Base-by-base conservation (phyloP, 345 rosid species). In the Boechera stricta region DNA sequence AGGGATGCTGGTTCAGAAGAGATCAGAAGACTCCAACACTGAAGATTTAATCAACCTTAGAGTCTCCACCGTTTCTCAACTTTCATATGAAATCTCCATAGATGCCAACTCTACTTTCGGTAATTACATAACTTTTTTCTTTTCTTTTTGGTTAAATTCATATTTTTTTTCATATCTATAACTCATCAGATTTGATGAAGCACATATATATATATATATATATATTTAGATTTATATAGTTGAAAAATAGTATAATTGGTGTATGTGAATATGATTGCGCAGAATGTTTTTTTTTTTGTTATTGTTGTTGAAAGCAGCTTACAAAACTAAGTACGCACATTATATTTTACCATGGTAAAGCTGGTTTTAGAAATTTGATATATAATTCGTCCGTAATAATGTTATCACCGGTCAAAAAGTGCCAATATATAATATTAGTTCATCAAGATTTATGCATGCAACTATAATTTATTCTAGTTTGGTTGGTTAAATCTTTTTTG, bases 1-100 rank as follows among this genome's bases (percentile, higher is more conserved):
- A 57, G 98, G 96, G 10, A 90, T 94, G 98, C 85, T 94, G 26
- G 98, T 94, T 77, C 98, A 94, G 29, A 91, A 87, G 87, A 86
- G 98, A 77, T 90, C 83, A 47, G 76, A 80, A 16, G 71, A 73
- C 60, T 75, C 77, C 16, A 82, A 73, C 45, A 82, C 69, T 21
- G 75, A 61, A 54, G 89, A 85, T 67, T 32, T 82, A 71, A 87
- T 92, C 75, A 82, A 83, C 7, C 29, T 90, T 5, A 86, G 87
- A 80, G 89, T 92, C 60, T 88, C 97, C 2, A 86, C 90, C 32
- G 89, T 87, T 75, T 84, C 98, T 26, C 82, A 87, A 56, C 74
- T 73, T 53, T 89, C 84, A 71, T 96, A 88, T 79, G 83, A 89
- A 69, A 88, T 92, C 66, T 86, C 98, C 82, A 85, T 92, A 42